Conservation (phyloP, 768 basidiomycete species). For the Mycena alexandri region DNA sequence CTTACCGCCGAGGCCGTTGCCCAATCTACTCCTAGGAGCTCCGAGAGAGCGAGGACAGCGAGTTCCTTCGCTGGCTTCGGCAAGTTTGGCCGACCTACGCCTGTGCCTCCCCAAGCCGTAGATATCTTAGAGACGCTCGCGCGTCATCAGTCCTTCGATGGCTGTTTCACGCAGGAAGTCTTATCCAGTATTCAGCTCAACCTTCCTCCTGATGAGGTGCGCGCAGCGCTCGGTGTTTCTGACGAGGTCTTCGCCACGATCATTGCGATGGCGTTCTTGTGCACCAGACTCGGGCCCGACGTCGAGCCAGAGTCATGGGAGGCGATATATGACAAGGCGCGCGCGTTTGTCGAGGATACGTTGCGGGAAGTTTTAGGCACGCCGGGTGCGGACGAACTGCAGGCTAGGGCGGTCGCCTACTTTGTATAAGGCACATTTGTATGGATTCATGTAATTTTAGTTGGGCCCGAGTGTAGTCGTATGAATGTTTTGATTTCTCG, state of each 20-base stretch:
- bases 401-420: slow-evolving; percentile 6
- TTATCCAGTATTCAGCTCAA: slow-evolving; percentile 11
- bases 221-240: slow-evolving; percentile 1
- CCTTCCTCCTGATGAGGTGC: not conserved
- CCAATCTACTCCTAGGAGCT: too few species aligned
- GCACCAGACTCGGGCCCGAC: slow-evolving; percentile 22
- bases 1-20: too few species aligned
- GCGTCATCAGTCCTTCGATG: slow-evolving; percentile 27
- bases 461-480: too few species aligned
- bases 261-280: slow-evolving; percentile 32
- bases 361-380: not conserved
- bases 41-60: too few species aligned
- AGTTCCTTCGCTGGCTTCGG: too few species aligned
- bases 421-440: not conserved
- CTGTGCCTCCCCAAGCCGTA: too few species aligned
- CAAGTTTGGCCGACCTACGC: too few species aligned
- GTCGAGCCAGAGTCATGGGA: slow-evolving; percentile 33
- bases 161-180: slow-evolving; percentile 15
- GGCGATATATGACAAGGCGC: slow-evolving; percentile 36
- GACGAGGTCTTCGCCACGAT: slow-evolving; percentile 26
- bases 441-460: not conserved
- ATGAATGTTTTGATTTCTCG: too few species aligned
- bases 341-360: slow-evolving; percentile 18
- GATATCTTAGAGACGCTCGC: slow-evolving; percentile 25
- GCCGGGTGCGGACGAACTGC: slow-evolving; percentile 9